Percentiles rank a stretch among this genome's conserved stretches.
These are phyloP conservation scores for Cordyceps militaris DNA, from an alignment of 2,329 filamentous ascomycete species.

Conservation along the genomic window DNA sequence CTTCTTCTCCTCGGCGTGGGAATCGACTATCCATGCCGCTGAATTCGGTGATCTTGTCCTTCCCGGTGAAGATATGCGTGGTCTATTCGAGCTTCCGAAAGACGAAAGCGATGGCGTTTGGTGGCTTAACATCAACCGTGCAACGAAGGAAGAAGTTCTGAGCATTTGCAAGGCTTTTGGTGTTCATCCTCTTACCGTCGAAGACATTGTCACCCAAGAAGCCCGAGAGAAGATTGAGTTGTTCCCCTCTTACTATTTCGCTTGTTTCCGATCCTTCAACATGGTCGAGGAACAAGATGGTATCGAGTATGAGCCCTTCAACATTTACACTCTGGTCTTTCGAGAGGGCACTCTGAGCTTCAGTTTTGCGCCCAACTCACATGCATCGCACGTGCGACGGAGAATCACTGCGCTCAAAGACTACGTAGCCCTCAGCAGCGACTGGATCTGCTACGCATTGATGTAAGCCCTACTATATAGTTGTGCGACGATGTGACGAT, in stretches of 20 bases:
- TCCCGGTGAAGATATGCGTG: slow-evolving; percentile 81
- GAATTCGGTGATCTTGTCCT: slow-evolving; percentile 84
- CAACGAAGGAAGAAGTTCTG: slow-evolving; percentile 80
- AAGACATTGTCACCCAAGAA: slow-evolving; percentile 94
- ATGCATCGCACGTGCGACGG: slow-evolving; percentile 82
- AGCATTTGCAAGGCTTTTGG: slow-evolving; percentile 91
- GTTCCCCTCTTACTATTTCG: slow-evolving; percentile 96
- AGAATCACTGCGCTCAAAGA: slow-evolving; percentile 90
- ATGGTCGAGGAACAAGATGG: slow-evolving; percentile 68
- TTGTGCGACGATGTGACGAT: neutral
- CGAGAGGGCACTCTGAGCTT: slow-evolving; percentile 92
- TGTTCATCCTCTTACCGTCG: slow-evolving; percentile 89
- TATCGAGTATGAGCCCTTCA: slow-evolving; percentile 86
- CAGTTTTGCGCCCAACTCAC: slow-evolving; percentile 80
- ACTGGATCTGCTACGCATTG: slow-evolving; percentile 98
- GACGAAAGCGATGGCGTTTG: slow-evolving; percentile 74
- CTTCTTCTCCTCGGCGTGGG: slow-evolving; percentile 93
- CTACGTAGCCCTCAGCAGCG: slow-evolving; percentile 87
- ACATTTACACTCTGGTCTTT: slow-evolving; percentile 95
- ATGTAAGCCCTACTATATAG: slow-evolving; percentile 54
- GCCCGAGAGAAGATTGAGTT: slow-evolving; percentile 97
- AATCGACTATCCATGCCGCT: slow-evolving; percentile 85
- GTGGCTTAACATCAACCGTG: slow-evolving; percentile 94
- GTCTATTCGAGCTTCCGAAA: slow-evolving; percentile 67
- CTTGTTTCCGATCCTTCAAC: slow-evolving; percentile 91